Conservation (phyloP, 2,329 filamentous ascomycete genomes). For the Endoconidiophora polonica region DNA sequence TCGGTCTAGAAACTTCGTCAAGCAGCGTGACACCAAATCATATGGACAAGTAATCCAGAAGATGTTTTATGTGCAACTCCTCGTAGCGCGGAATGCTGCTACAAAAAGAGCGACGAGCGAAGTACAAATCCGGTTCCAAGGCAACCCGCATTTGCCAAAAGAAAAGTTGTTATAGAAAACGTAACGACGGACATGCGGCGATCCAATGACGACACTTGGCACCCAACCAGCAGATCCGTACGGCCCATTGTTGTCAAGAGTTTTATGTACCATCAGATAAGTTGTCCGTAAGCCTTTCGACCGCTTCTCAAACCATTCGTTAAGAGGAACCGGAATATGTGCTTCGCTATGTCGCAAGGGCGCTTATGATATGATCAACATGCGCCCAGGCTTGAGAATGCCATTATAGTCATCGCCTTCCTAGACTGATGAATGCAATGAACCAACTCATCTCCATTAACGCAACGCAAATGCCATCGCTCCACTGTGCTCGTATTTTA, state of each 20-base stretch:
- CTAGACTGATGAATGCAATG: background rate
- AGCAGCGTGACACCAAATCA: constrained; percentile 13
- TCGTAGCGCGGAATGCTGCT: background rate
- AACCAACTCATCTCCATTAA: background rate
- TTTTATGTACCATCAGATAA: no score
- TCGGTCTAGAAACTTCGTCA: constrained; percentile 18
- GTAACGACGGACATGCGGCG: background rate
- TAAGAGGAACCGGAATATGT: background rate
- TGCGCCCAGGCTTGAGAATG: background rate
- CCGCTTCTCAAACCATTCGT: background rate
- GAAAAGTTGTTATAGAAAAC: background rate
- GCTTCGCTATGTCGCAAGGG: no score
- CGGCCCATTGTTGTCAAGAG: no score
- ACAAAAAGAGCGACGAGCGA: background rate
- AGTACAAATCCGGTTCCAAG: background rate
- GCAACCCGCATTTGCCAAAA: constrained; percentile 3
- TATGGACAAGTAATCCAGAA: background rate
- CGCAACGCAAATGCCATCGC: background rate
- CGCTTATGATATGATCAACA: no score
- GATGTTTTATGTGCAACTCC: background rate
- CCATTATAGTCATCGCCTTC: background rate
- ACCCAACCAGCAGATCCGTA: constrained; percentile 5
- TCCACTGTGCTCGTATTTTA: constrained; percentile 1
- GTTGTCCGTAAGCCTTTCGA: no score
- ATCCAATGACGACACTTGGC: background rate